Percentiles rank a stretch among this genome's conserved stretches.
phyloP scores from a whole-genome alignment of 345 rosid species.

The Syzygium aromaticum region DNA sequence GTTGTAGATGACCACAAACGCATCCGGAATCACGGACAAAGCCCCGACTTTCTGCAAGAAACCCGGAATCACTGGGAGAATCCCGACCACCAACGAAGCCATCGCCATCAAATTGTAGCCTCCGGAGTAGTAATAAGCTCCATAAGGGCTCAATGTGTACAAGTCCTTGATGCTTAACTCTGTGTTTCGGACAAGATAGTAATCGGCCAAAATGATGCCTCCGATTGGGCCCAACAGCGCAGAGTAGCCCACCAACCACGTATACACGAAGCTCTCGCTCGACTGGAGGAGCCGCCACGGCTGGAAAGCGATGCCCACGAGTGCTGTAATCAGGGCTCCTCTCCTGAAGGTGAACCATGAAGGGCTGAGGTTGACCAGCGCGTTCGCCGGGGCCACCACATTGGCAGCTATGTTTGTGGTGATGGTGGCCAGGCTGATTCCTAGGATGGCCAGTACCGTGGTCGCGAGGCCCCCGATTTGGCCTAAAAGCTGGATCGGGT shows the following conservation, averaged over 20 bases:
- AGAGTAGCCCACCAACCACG: conserved; percentile 89
- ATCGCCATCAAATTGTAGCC: conserved; percentile 64
- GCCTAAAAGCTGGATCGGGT: conserved; percentile 68
- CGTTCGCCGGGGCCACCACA: conserved; percentile 89
- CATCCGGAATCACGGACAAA: conserved; percentile 21
- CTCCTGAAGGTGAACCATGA: conserved; percentile 69
- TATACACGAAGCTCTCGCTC: conserved; percentile 92
- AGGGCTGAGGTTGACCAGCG: conserved; percentile 79
- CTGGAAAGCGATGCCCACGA: conserved; percentile 77
- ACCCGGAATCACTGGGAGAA: conserved; percentile 81
- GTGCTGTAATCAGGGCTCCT: conserved; percentile 77
- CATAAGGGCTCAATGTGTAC: conserved; percentile 47
- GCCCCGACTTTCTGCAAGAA: conserved; percentile 65
- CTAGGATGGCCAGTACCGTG: conserved; percentile 52
- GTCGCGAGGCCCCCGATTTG: conserved; percentile 65
- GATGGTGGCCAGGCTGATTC: conserved; percentile 76
- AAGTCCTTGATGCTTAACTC: conserved; percentile 45
- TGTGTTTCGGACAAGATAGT: conserved; percentile 44
- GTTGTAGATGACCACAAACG: conserved; percentile 50
- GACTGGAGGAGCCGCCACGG: conserved; percentile 84
- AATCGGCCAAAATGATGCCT: conserved; percentile 66
- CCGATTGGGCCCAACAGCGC: conserved; percentile 87
- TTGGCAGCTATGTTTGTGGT: conserved; percentile 95
- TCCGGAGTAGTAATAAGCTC: conserved; percentile 50
- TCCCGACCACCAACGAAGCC: conserved; percentile 51